Conservation (phyloP, 805 yeast genomes). For the Kodamaea nitidulidarum region DNA sequence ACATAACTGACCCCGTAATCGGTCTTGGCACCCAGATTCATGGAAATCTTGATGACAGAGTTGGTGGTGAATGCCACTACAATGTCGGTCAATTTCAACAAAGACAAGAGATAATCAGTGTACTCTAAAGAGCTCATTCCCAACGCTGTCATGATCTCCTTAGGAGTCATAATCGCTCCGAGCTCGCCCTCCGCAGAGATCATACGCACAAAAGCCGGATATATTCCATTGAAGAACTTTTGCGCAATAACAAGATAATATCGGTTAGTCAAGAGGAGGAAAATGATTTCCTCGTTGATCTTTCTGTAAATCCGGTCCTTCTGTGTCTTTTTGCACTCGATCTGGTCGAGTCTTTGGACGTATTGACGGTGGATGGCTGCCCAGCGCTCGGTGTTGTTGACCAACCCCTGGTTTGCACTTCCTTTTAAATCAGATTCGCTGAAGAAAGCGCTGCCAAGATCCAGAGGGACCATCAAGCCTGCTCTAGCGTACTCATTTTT, state of each 20-base stretch:
- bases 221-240: neutral
- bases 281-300: slow-evolving; percentile 19
- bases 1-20: slow-evolving; percentile 18
- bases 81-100: slow-evolving; percentile 20
- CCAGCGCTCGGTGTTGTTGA: slow-evolving; percentile 5
- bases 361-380: neutral
- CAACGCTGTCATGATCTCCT: slow-evolving; percentile 12
- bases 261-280: slow-evolving; percentile 15
- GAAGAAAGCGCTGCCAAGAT: slow-evolving; percentile 7
- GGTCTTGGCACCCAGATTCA: slow-evolving; percentile 6
- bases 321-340: slow-evolving; percentile 14
- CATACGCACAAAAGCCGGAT: slow-evolving; percentile 1
- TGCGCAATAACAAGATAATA: slow-evolving; percentile 17
- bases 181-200: neutral
- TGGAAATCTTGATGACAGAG: slow-evolving; percentile 19
- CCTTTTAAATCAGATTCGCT: neutral
- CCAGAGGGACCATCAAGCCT: slow-evolving; percentile 11
- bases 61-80: slow-evolving; percentile 25
- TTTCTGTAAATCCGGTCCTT: slow-evolving; percentile 17
- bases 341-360: slow-evolving; percentile 7
- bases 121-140: slow-evolving; percentile 16
- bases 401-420: neutral
- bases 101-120: slow-evolving; percentile 19
- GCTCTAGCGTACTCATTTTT: slow-evolving; percentile 12
- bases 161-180: slow-evolving; percentile 21